Conservation (phyloP, 2,329 filamentous ascomycete species). For the Sporothrix luriei region DNA sequence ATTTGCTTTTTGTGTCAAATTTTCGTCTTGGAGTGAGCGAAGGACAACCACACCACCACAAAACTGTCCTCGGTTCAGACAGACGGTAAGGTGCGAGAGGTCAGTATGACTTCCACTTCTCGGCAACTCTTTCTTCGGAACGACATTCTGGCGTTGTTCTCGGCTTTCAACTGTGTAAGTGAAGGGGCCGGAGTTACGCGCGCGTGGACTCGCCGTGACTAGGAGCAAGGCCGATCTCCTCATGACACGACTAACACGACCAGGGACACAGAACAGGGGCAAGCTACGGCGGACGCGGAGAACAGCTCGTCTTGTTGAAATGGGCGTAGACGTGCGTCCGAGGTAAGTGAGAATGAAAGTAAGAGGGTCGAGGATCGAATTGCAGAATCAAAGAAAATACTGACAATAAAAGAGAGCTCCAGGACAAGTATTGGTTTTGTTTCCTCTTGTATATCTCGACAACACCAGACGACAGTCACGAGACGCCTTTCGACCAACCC, state of each 20-base stretch:
- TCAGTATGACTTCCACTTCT: neutral
- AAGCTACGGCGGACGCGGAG: neutral
- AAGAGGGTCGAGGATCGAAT: neutral
- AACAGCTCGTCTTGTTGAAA: neutral
- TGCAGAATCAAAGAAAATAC: neutral
- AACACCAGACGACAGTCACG: neutral
- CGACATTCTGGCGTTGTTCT: neutral
- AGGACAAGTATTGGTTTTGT: neutral
- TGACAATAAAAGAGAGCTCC: neutral
- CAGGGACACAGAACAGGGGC: neutral
- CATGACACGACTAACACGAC: neutral
- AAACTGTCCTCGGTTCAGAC: neutral
- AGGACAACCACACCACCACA: too few species aligned
- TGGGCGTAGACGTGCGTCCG: neutral
- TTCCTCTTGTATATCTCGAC: neutral
- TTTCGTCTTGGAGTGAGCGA: neutral
- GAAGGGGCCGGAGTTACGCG: neutral
- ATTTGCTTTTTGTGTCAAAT: neutral
- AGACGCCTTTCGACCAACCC: neutral
- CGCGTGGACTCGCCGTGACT: neutral
- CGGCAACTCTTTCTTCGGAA: neutral
- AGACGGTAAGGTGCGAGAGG: neutral
- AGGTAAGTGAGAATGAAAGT: neutral
- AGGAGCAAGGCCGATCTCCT: neutral
- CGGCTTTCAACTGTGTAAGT: neutral